phyloP scores from a whole-genome alignment of 106 monocot species.

The Platanthera guangdongensis region DNA sequence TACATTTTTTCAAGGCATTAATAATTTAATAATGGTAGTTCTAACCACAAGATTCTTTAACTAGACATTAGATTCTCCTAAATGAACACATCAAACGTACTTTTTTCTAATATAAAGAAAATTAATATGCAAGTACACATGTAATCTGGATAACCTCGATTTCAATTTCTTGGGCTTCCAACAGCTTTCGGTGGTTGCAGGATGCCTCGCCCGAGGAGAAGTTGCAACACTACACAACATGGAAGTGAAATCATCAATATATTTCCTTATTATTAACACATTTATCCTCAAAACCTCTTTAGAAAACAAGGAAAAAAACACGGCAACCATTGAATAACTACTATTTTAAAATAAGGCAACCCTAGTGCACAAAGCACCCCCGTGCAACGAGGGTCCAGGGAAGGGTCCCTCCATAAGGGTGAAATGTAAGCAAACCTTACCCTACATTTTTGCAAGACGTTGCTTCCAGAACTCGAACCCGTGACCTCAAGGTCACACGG shows the following conservation, averaged over 20 bases:
- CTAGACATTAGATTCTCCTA: background rate
- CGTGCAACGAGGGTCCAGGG: too few relatives aligned
- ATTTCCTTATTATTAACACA: background rate
- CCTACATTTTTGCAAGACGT: too few relatives aligned
- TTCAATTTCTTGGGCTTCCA: constrained; percentile 50
- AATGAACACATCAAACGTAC: background rate
- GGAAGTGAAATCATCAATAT: constrained; percentile 1
- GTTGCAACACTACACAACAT: constrained; percentile 19
- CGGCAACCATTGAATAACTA: background rate
- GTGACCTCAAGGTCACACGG: too few relatives aligned
- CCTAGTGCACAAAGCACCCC: too few relatives aligned
- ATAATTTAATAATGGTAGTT: too few relatives aligned
- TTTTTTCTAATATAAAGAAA: background rate
- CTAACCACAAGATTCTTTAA: too few relatives aligned
- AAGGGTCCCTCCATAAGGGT: too few relatives aligned
- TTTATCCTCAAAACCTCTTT: background rate
- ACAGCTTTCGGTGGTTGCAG: constrained; percentile 17
- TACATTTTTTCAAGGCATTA: too few relatives aligned
- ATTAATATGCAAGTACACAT: background rate
- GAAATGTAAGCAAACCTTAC: too few relatives aligned
- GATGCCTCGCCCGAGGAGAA: constrained; percentile 11
- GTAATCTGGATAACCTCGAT: constrained; percentile 20
- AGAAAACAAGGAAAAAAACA: background rate
- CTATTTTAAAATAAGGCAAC: background rate
- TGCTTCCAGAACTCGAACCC: too few relatives aligned